Conservation (phyloP, 371 early-diverging fungal genomes). For the Saksenaea vasiformis region DNA sequence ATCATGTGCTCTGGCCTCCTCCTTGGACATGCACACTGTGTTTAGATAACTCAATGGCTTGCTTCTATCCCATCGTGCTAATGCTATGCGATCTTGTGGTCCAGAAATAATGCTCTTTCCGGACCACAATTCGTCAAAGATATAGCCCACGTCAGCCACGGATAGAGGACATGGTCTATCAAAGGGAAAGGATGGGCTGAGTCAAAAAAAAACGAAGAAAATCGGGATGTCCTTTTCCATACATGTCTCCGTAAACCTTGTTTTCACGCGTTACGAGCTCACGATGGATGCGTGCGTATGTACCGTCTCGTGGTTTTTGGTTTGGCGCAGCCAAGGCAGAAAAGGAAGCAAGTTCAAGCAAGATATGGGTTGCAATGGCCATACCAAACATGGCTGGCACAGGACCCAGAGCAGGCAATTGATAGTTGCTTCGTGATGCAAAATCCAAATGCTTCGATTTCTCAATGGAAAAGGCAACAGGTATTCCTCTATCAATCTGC, state of each 20-base stretch:
- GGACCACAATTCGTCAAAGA: constrained; percentile 85
- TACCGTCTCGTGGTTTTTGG: constrained; percentile 72
- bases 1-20: constrained; percentile 67
- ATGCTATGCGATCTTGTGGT: constrained; percentile 67
- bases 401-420: constrained; percentile 83
- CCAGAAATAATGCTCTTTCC: constrained; percentile 76
- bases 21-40: constrained; percentile 75
- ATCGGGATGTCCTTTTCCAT: background rate
- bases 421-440: constrained; percentile 51
- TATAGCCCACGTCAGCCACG: constrained; percentile 72
- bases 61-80: constrained; percentile 74
- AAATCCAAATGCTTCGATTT: constrained; percentile 76
- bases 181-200: background rate
- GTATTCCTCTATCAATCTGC: constrained; percentile 75
- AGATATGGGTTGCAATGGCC: constrained; percentile 85
- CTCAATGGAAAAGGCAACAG: constrained; percentile 91
- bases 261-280: constrained; percentile 73
- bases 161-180: constrained; percentile 39
- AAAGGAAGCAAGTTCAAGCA: constrained; percentile 75
- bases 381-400: constrained; percentile 93
- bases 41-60: constrained; percentile 71
- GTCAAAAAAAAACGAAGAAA: background rate
- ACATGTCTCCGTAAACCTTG: constrained; percentile 44
- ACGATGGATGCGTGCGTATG: constrained; percentile 72
- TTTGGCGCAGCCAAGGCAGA: constrained; percentile 71